These are phyloP conservation scores for Acacia crassicarpa DNA, from an alignment of 306 rosid species.

Conservation along the genomic window DNA sequence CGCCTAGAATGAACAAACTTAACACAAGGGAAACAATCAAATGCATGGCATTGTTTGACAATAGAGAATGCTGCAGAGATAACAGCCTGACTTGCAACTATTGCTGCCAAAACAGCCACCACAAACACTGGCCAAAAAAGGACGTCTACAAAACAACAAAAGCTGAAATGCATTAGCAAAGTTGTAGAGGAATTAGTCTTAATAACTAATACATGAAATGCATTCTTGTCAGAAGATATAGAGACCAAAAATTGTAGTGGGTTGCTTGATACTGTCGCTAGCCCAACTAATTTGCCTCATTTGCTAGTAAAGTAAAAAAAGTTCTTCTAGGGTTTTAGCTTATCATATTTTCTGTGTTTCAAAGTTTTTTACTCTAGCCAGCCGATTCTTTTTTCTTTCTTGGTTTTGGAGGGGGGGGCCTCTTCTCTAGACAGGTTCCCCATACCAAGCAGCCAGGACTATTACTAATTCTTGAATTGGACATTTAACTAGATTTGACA, in stretches of 20 bases:
- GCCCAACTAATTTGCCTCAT: conserved; percentile 28
- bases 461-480: conserved; percentile 2
- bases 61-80: conserved; percentile 67
- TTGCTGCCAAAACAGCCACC: conserved; percentile 66
- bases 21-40: conserved; percentile 84
- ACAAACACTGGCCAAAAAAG: conserved; percentile 76
- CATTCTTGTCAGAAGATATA: conserved; percentile 26
- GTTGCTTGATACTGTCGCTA: not conserved
- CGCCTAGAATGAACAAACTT: conserved; percentile 78
- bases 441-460: not conserved
- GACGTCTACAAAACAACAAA: conserved; percentile 61
- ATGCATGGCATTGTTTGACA: conserved; percentile 78
- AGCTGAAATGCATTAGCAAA: conserved; percentile 28
- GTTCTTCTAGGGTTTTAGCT: not conserved
- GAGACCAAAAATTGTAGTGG: not conserved
- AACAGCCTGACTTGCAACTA: conserved; percentile 77
- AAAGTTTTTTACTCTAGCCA: too few relatives aligned
- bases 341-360: not conserved
- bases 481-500: not conserved
- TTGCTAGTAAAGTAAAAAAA: not conserved
- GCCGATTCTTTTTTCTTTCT: too few relatives aligned
- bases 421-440: not conserved
- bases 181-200: not conserved
- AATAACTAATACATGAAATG: conserved; percentile 4
- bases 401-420: too few relatives aligned